Base-by-base conservation (phyloP, 192 early-diverging fungal genomes). In the Thoreauomyces humboldtii region DNA sequence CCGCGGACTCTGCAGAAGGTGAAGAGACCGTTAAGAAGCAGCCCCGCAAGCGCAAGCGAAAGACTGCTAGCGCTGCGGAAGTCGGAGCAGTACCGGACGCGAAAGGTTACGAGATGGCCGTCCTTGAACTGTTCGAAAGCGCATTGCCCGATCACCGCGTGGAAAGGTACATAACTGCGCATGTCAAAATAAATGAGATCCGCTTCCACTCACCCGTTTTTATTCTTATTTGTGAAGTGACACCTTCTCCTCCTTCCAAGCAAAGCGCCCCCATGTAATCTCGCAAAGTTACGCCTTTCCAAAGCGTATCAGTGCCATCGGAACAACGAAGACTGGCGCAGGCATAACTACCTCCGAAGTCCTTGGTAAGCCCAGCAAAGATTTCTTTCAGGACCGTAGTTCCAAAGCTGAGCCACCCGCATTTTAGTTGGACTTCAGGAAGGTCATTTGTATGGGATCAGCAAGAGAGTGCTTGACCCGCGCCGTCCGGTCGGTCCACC, bases 341-440 rank as follows among this genome's bases (percentile, higher is more conserved):
- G 91, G 93, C 24, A 93, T 98, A 58, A 87, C 97, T 0, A 84
- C 88, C 4, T 82, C 87, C 58, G 94, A 98, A 51, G 79, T 98
- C 38, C 63, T 98, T 17, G 73, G 88, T 74, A 78, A 61, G 41
- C 71, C 38, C 38, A 41, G 11, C n/a, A n/a, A n/a, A n/a, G n/a
- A n/a, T n/a, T n/a, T n/a, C n/a, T n/a, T n/a, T n/a, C n/a, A n/a
- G n/a, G n/a, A n/a, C n/a, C n/a, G n/a, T n/a, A n/a, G n/a, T n/a
- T n/a, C n/a, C n/a, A n/a, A n/a, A n/a, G n/a, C n/a, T n/a, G n/a
- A n/a, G n/a, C n/a, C n/a, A n/a, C n/a, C n/a, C n/a, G n/a, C n/a
- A n/a, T n/a, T 41, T 17, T 41, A 85, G 85, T 90, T 59, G 89
- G 81, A 21, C 61, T 85, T 14, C 41, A 59, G 12, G 71, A 70